Conservation (phyloP, 108 stramenopile genomes). For the Halocafeteria seosinensis region DNA sequence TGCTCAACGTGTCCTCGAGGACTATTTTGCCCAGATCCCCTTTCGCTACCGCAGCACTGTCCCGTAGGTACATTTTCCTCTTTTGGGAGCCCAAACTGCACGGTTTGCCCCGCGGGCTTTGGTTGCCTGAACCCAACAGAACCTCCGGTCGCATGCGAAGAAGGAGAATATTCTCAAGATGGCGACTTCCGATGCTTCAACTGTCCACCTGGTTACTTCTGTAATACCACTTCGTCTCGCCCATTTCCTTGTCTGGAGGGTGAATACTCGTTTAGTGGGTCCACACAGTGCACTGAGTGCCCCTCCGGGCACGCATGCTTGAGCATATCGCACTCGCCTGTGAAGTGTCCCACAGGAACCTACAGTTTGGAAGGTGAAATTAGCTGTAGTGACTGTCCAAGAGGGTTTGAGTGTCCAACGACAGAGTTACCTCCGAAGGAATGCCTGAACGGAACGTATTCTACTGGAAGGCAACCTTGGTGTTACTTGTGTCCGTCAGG, state of each 20-base stretch:
- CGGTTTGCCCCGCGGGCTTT: background rate
- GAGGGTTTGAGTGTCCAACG: background rate
- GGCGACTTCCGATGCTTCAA: too few species aligned
- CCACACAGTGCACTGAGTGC: background rate
- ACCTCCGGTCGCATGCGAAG: background rate
- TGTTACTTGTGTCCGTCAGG: slow-evolving; percentile 32
- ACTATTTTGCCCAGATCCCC: background rate
- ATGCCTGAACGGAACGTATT: slow-evolving; percentile 10
- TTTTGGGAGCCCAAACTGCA: background rate
- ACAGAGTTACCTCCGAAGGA: background rate
- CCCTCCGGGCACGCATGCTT: background rate
- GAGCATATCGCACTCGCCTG: background rate
- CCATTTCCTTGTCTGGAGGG: too few species aligned
- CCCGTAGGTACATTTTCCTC: background rate
- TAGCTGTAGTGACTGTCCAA: background rate
- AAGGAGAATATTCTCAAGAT: background rate
- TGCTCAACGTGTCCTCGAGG: background rate
- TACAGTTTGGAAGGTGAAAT: background rate
- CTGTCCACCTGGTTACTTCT: too few species aligned
- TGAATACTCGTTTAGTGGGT: too few species aligned
- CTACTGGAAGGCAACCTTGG: slow-evolving; percentile 5
- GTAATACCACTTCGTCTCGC: too few species aligned
- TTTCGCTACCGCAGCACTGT: background rate
- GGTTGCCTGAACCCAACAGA: background rate
- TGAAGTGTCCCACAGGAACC: background rate